Evolutionary conservation across 257 asterid species (phyloP).

Genomic region (Ehretia macrophylla): DNA sequence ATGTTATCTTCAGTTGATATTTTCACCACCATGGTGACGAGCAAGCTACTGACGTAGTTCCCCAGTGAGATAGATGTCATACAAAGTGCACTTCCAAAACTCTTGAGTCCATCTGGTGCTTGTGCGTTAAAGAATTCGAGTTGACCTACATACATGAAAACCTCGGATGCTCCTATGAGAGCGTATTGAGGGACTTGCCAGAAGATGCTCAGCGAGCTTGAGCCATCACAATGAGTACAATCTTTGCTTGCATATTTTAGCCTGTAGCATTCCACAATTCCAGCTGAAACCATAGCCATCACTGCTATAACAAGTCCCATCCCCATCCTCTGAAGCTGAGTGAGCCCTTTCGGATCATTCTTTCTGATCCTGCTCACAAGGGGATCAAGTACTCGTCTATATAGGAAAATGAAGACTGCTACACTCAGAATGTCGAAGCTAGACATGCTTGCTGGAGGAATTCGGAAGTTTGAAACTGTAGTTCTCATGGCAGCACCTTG

Average conservation of each 20-base stretch:
- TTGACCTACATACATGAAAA: slow-evolving; percentile 30
- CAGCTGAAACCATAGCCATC: slow-evolving; percentile 30
- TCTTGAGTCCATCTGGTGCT: slow-evolving; percentile 31
- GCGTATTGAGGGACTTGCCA: slow-evolving; percentile 32
- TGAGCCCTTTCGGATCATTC: slow-evolving; percentile 13
- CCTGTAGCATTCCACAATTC: slow-evolving; percentile 15
- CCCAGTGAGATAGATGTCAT: slow-evolving; percentile 34
- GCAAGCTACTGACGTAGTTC: slow-evolving; percentile 25
- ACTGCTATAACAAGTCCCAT: slow-evolving; percentile 27
- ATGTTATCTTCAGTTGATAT: slow-evolving; percentile 3
- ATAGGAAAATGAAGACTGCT: slow-evolving; percentile 19
- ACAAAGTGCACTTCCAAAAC: slow-evolving; percentile 31
- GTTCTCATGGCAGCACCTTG: slow-evolving; percentile 28
- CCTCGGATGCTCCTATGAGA: slow-evolving; percentile 29
- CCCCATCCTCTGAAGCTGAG: slow-evolving; percentile 33
- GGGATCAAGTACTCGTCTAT: slow-evolving; percentile 17
- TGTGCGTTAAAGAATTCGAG: slow-evolving; percentile 30
- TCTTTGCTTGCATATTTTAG: slow-evolving; percentile 10
- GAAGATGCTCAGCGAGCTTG: slow-evolving; percentile 19
- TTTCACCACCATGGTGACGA: slow-evolving; percentile 19
- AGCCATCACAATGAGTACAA: not conserved
- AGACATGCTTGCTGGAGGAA: slow-evolving; percentile 36
- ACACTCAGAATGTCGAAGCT: slow-evolving; percentile 16
- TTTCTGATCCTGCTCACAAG: slow-evolving; percentile 3
- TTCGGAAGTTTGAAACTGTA: slow-evolving; percentile 13